phyloP scores from a whole-genome alignment of 305 asterid genomes.

The Caryopteris hybrid region DNA sequence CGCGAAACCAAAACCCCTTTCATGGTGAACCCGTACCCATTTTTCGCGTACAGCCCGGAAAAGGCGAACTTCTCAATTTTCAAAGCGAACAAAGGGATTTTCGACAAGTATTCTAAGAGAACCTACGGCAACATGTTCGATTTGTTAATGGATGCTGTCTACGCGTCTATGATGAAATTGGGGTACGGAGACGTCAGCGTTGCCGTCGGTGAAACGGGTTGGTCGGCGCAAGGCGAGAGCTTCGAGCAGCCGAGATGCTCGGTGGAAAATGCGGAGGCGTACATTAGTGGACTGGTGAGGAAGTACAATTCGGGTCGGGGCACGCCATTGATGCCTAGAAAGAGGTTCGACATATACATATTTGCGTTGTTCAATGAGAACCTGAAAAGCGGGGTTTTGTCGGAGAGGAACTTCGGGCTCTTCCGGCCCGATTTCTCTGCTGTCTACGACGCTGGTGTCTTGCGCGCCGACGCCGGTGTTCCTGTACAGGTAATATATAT shows the following conservation, averaged over 20 bases:
- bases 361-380: constrained; percentile 77
- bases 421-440: constrained; percentile 58
- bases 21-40: constrained; percentile 90
- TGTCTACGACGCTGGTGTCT: constrained; percentile 60
- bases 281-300: constrained; percentile 55
- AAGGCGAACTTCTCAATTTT: constrained; percentile 38
- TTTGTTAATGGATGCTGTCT: constrained; percentile 58
- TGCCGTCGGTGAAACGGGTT: constrained; percentile 73
- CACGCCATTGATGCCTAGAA: constrained; percentile 69
- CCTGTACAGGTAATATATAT: constrained; percentile 29
- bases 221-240: constrained; percentile 67
- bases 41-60: constrained; percentile 49
- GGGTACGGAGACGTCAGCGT: constrained; percentile 68
- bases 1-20: constrained; percentile 60
- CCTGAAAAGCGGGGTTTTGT: constrained; percentile 46
- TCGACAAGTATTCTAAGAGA: constrained; percentile 28
- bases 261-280: constrained; percentile 59
- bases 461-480: constrained; percentile 32
- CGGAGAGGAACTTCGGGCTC: constrained; percentile 77
- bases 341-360: constrained; percentile 53
- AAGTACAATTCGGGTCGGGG: constrained; percentile 42
- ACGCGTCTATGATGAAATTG: constrained; percentile 54
- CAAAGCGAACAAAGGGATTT: constrained; percentile 26
- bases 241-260: constrained; percentile 64
- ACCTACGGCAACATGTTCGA: constrained; percentile 73